These are phyloP conservation scores for Claviceps sp. DNA, from an alignment of 2,329 filamentous ascomycete genomes.

Conservation along the genomic window DNA sequence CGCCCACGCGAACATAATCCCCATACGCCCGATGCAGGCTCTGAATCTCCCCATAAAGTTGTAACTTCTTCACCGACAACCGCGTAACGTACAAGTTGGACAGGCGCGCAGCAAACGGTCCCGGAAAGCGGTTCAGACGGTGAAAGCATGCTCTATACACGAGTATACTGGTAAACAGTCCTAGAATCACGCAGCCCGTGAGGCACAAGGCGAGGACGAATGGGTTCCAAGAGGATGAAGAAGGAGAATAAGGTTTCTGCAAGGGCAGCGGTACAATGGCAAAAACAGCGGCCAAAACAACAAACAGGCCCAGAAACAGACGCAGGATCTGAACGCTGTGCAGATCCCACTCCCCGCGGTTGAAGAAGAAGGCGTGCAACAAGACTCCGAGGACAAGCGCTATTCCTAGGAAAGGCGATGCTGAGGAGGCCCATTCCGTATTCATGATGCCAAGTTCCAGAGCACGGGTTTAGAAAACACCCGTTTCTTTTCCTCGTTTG, in stretches of 20 bases:
- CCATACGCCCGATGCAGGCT: slow-evolving; percentile 16
- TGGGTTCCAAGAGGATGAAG: background rate
- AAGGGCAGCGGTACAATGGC: background rate
- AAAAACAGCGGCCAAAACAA: background rate
- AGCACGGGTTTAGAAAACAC: too few species aligned
- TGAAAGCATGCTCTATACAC: slow-evolving; percentile 14
- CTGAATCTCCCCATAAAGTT: slow-evolving; percentile 14
- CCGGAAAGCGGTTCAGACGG: slow-evolving; percentile 14
- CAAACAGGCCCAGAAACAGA: background rate
- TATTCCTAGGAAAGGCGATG: slow-evolving; percentile 13
- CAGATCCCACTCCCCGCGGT: slow-evolving; percentile 15
- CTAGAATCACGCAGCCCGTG: background rate
- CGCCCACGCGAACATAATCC: slow-evolving; percentile 17
- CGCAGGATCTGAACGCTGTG: slow-evolving; percentile 2
- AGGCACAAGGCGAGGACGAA: background rate
- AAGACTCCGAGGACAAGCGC: slow-evolving; percentile 15
- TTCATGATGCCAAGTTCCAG: background rate
- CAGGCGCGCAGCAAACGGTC: slow-evolving; percentile 14
- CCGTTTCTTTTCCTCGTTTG: background rate
- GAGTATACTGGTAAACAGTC: slow-evolving; percentile 8
- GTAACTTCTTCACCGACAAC: slow-evolving; percentile 11
- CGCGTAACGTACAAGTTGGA: slow-evolving; percentile 14
- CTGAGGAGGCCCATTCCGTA: background rate
- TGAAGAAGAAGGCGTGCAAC: slow-evolving; percentile 11
- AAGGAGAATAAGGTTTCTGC: background rate